phyloP scores from a whole-genome alignment of 257 asterid species.

The Ligustrum vulgare region DNA sequence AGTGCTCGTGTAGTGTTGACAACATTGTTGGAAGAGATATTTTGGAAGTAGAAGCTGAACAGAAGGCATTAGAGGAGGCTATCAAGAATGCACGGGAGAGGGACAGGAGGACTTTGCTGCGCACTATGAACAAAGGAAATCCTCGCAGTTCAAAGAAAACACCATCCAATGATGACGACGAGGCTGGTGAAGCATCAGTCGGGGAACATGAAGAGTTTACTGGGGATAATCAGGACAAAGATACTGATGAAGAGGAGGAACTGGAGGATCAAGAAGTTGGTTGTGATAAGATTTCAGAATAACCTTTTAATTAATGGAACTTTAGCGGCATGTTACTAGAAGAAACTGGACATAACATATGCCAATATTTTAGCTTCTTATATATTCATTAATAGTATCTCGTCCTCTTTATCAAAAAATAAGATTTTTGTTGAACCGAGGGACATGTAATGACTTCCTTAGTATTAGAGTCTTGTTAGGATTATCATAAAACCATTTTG shows the following conservation, averaged over 20 bases:
- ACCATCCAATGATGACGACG: slow-evolving; percentile 35
- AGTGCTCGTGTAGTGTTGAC: slow-evolving; percentile 74
- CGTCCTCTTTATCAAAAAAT: not conserved
- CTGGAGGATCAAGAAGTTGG: slow-evolving; percentile 28
- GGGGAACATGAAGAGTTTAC: slow-evolving; percentile 47
- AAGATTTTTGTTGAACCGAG: too few species aligned
- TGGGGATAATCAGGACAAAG: slow-evolving; percentile 35
- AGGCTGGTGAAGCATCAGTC: slow-evolving; percentile 56
- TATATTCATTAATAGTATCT: not conserved
- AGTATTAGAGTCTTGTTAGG: too few species aligned
- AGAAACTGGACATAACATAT: not conserved
- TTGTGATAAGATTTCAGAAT: slow-evolving; percentile 20
- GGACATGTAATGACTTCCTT: too few species aligned
- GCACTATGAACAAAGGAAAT: slow-evolving; percentile 82
- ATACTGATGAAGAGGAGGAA: slow-evolving; percentile 33
- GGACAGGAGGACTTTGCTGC: slow-evolving; percentile 74
- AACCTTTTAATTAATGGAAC: not conserved
- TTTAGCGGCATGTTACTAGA: not conserved
- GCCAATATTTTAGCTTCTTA: not conserved
- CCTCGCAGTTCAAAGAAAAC: slow-evolving; percentile 36
- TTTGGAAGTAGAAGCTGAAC: slow-evolving; percentile 81
- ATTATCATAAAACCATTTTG: too few species aligned
- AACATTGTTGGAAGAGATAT: slow-evolving; percentile 71
- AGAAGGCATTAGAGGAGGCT: slow-evolving; percentile 84
- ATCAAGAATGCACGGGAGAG: slow-evolving; percentile 92